A percentile compares a stretch with the other conserved stretches of the same genome.
These are phyloP conservation scores for Eremochloa ophiuroides DNA, from an alignment of 176 grass and related monocot species.

Conservation along the genomic window DNA sequence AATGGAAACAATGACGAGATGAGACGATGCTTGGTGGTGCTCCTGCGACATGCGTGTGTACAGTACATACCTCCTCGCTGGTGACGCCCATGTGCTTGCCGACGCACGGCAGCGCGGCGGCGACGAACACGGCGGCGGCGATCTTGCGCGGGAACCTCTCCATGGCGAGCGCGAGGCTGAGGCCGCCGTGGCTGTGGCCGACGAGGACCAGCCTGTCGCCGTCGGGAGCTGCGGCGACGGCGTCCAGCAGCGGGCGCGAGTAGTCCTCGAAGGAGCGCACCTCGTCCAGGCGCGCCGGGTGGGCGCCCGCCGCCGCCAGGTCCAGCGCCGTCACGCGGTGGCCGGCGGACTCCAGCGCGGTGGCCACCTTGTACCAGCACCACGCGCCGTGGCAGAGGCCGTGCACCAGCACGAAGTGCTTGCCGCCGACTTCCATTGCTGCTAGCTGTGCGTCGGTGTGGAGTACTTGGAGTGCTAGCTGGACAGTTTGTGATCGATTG, in stretches of 20 bases:
- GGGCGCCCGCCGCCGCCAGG: slow-evolving; percentile 31
- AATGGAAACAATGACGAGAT: neutral
- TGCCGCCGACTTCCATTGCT: slow-evolving; percentile 12
- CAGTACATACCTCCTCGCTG: neutral
- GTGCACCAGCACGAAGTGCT: slow-evolving; percentile 46
- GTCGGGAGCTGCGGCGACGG: slow-evolving; percentile 9
- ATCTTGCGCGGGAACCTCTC: slow-evolving; percentile 42
- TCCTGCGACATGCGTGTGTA: neutral
- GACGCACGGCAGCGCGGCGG: slow-evolving; percentile 35
- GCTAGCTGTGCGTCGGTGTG: neutral
- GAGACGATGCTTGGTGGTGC: neutral
- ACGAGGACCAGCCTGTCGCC: slow-evolving; percentile 36
- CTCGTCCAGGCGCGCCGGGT: slow-evolving; percentile 41
- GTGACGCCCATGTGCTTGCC: slow-evolving; percentile 24
- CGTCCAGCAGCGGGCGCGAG: slow-evolving; percentile 41
- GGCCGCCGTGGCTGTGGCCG: slow-evolving; percentile 54
- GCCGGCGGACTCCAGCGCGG: slow-evolving; percentile 3
- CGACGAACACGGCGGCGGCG: slow-evolving; percentile 40
- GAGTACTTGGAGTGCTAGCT: neutral
- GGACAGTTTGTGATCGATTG: neutral
- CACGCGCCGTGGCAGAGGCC: slow-evolving; percentile 51
- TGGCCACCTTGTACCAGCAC: slow-evolving; percentile 52
- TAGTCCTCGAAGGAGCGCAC: slow-evolving; percentile 51
- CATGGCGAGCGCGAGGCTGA: slow-evolving; percentile 50
- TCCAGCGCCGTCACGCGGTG: slow-evolving; percentile 55